Percentiles rank a stretch among this genome's conserved stretches.
Conservation (phyloP, 257 asterid species). For the Mitragyna speciosa region DNA sequence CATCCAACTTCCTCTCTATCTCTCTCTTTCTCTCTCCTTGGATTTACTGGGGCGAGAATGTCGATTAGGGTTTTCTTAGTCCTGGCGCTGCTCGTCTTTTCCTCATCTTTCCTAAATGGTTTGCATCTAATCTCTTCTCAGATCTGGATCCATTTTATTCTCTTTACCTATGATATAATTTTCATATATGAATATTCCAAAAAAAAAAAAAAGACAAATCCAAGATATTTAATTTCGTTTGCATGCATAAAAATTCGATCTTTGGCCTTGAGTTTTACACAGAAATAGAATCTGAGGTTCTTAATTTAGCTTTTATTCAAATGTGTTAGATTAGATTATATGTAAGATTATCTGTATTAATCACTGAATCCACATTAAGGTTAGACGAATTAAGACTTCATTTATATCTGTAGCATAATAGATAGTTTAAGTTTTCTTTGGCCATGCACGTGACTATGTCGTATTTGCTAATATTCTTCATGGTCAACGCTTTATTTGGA, state of each 20-base stretch:
- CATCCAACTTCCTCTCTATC: background rate
- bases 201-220: background rate
- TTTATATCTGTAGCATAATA: background rate
- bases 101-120: constrained; percentile 77
- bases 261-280: background rate
- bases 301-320: background rate
- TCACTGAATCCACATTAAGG: background rate
- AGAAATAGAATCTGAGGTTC: no score
- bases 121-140: constrained; percentile 12
- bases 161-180: background rate
- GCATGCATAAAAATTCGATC: background rate
- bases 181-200: background rate
- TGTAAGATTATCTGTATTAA: background rate
- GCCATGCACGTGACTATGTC: background rate
- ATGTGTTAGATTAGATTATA: background rate
- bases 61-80: constrained; percentile 59
- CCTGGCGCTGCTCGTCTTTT: constrained; percentile 63
- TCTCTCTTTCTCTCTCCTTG: background rate
- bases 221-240: background rate
- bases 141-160: constrained; percentile 13
- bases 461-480: background rate
- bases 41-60: constrained; percentile 16
- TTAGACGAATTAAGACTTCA: background rate
- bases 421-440: background rate
- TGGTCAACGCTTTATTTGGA: constrained; percentile 3